Evolutionary conservation across 2,329 filamentous ascomycete species (phyloP).

Genomic region (Penicillium sumatraense): DNA sequence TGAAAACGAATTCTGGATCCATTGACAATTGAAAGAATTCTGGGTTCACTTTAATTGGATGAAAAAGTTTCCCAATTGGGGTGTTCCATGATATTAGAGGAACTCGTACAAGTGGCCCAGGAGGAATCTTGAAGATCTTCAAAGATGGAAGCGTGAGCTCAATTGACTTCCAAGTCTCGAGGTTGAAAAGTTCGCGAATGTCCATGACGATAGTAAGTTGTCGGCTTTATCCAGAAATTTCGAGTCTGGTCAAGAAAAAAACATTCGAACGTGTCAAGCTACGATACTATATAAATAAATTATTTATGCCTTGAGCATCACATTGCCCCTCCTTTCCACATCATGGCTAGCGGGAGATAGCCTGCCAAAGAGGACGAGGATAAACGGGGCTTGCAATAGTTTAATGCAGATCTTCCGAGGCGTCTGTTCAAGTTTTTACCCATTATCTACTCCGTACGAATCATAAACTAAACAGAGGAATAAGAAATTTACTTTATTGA

Average conservation of each 20-base stretch:
- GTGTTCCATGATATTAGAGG: background rate
- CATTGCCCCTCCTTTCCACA: background rate
- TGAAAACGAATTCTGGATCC: constrained; percentile 7
- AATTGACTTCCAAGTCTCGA: background rate
- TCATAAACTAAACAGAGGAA: background rate
- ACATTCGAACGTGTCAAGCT: background rate
- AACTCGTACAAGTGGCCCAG: constrained; percentile 1
- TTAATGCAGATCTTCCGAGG: background rate
- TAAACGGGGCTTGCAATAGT: background rate
- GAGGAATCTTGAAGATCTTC: constrained; percentile 6
- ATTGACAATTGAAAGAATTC: constrained; percentile 8
- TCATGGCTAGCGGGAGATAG: background rate
- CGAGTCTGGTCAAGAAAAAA: background rate
- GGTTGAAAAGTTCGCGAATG: background rate
- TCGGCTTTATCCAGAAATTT: background rate
- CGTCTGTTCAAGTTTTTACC: no score
- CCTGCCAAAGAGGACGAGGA: no score
- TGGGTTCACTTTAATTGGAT: constrained; percentile 4
- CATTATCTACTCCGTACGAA: background rate
- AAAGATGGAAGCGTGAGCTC: constrained; percentile 6
- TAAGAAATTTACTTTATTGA: background rate
- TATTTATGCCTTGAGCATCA: no score
- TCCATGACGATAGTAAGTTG: background rate
- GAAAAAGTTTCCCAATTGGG: background rate
- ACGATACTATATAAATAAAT: background rate